Percentiles rank a stretch among this genome's conserved stretches.
These are phyloP conservation scores for Pyrenophora teres DNA, from an alignment of 2,329 filamentous ascomycete genomes.

Conservation along the genomic window DNA sequence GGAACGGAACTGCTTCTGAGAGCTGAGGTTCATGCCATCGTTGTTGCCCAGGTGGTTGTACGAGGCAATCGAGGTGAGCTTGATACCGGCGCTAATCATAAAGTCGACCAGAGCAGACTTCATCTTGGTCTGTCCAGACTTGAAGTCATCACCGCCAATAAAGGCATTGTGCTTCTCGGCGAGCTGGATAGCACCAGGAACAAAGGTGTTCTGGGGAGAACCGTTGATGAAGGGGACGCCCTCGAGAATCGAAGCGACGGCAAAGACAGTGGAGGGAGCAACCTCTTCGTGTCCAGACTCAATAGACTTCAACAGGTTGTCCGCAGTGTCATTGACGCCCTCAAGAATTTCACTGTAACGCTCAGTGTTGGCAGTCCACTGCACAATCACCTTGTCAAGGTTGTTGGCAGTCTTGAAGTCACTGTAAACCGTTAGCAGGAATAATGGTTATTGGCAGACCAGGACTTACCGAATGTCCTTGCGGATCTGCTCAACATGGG, in stretches of 20 bases:
- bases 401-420: slow-evolving; percentile 85
- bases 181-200: slow-evolving; percentile 87
- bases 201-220: slow-evolving; percentile 98
- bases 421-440: slow-evolving; percentile 41
- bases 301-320: slow-evolving; percentile 88
- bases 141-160: slow-evolving; percentile 98
- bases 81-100: slow-evolving; percentile 97
- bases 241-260: slow-evolving; percentile 91
- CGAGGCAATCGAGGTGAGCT: slow-evolving; percentile 95
- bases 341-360: slow-evolving; percentile 86
- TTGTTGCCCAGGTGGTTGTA: slow-evolving; percentile 99
- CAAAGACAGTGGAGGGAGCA: slow-evolving; percentile 94
- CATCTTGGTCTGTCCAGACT: slow-evolving; percentile 99
- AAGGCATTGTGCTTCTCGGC: slow-evolving; percentile 86
- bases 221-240: slow-evolving; percentile 96
- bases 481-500: slow-evolving; percentile 90
- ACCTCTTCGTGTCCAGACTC: slow-evolving; percentile 85
- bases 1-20: slow-evolving; percentile 96
- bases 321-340: slow-evolving; percentile 94
- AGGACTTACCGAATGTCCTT: slow-evolving; percentile 77
- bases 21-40: slow-evolving; percentile 97
- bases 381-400: slow-evolving; percentile 94
- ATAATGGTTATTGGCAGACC: neutral
- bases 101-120: slow-evolving; percentile 99
- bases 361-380: slow-evolving; percentile 99